Conservation (phyloP, 176 grass and related monocot species). For the Aegilops bicornis region DNA sequence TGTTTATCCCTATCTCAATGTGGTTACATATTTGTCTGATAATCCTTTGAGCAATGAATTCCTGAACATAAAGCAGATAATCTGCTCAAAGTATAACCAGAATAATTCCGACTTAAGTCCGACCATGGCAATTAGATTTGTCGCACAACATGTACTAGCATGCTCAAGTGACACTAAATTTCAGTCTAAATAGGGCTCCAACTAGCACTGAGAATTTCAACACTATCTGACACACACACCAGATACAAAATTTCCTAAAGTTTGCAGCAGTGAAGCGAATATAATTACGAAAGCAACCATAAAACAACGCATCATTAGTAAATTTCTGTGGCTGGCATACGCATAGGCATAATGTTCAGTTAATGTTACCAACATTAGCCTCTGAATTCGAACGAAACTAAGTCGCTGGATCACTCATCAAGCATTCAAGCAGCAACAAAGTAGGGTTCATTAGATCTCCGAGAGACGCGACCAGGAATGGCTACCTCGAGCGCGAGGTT, state of each 20-base stretch:
- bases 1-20: not conserved
- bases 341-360: not conserved
- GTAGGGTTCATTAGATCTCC: not conserved
- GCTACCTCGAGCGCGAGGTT: constrained; percentile 65
- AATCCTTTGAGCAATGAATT: constrained; percentile 3
- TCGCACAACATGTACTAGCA: not conserved
- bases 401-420: no score
- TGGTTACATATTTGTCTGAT: not conserved
- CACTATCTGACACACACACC: not conserved
- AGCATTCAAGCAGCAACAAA: no score
- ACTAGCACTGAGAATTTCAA: not conserved
- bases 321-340: not conserved
- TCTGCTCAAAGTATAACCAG: not conserved
- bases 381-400: not conserved
- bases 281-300: not conserved
- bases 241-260: not conserved
- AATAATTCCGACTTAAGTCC: not conserved
- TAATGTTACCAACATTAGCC: not conserved
- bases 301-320: not conserved
- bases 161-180: not conserved
- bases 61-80: not conserved
- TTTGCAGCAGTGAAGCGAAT: not conserved
- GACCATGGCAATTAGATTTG: not conserved
- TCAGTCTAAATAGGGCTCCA: not conserved
- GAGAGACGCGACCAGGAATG: not conserved